These are phyloP conservation scores for Millerago galiae DNA, from an alignment of 805 yeast species.

Conservation along the genomic window DNA sequence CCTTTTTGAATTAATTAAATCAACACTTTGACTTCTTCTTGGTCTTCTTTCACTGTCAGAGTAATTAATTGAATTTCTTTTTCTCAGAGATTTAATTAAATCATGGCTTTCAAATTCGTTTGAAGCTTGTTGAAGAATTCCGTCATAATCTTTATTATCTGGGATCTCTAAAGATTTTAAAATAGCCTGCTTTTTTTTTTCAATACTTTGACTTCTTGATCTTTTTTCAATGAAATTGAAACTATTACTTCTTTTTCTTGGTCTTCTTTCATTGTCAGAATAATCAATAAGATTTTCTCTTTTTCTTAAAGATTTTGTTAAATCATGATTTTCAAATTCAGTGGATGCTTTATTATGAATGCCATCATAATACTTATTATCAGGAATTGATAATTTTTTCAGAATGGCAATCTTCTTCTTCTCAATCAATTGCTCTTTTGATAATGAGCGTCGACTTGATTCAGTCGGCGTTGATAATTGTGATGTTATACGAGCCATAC, in stretches of 20 bases:
- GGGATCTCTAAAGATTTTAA: conserved; percentile 30
- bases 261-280: conserved; percentile 1
- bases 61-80: conserved; percentile 6
- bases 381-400: conserved; percentile 30
- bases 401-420: conserved; percentile 14
- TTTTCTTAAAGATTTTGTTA: conserved; percentile 11
- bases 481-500: no score
- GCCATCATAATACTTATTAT: conserved; percentile 31
- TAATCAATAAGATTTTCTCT: conserved; percentile 4
- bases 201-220: background rate
- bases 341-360: conserved; percentile 28
- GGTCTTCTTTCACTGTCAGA: conserved; percentile 1
- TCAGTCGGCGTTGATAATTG: no score
- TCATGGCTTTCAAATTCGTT: conserved; percentile 12
- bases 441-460: no score
- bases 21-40: background rate
- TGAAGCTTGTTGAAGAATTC: conserved; percentile 28
- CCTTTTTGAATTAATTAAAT: background rate
- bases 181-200: conserved; percentile 15
- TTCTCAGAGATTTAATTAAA: conserved; percentile 11
- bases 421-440: no score
- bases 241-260: background rate
- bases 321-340: conserved; percentile 12
- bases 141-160: conserved; percentile 32
- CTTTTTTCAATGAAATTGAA: background rate